phyloP scores from a whole-genome alignment of 2,329 filamentous ascomycete species.

The Aureobasidium sp. region DNA sequence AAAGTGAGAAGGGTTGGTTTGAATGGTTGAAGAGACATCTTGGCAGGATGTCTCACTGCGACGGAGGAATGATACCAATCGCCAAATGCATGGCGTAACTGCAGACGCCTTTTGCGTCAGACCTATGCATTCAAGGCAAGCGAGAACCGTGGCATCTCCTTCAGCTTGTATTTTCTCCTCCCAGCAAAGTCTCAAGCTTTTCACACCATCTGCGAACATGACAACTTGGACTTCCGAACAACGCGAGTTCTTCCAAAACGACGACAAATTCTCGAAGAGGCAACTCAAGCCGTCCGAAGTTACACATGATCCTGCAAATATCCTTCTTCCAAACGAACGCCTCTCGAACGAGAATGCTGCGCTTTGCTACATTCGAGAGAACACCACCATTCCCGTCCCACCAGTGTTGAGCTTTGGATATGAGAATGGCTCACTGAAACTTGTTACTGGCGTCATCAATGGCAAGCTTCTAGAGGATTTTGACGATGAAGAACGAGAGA shows the following conservation, averaged over 20 bases:
- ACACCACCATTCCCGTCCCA: not conserved
- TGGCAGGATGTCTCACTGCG: not conserved
- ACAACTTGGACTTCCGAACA: conserved; percentile 31
- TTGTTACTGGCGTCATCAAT: not conserved
- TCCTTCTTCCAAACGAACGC: not conserved
- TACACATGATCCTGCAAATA: not conserved
- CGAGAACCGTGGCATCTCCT: no score
- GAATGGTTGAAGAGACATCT: conserved; percentile 10
- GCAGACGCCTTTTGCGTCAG: conserved; percentile 23
- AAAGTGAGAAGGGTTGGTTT: conserved; percentile 14
- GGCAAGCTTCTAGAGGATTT: not conserved
- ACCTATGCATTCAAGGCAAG: conserved; percentile 29
- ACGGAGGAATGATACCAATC: conserved; percentile 13
- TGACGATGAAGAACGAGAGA: not conserved
- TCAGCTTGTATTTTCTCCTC: no score
- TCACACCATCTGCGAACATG: no score
- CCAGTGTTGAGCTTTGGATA: not conserved
- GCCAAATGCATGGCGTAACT: conserved; percentile 36
- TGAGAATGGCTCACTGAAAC: not conserved
- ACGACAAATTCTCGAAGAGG: not conserved
- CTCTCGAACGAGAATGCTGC: not conserved
- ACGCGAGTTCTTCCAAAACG: conserved; percentile 32
- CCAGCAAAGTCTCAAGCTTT: no score
- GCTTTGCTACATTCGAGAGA: not conserved
- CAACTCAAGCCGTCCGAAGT: conserved; percentile 23